These are phyloP conservation scores for Alnus glutinosa DNA, from an alignment of 306 rosid genomes.

Conservation along the genomic window DNA sequence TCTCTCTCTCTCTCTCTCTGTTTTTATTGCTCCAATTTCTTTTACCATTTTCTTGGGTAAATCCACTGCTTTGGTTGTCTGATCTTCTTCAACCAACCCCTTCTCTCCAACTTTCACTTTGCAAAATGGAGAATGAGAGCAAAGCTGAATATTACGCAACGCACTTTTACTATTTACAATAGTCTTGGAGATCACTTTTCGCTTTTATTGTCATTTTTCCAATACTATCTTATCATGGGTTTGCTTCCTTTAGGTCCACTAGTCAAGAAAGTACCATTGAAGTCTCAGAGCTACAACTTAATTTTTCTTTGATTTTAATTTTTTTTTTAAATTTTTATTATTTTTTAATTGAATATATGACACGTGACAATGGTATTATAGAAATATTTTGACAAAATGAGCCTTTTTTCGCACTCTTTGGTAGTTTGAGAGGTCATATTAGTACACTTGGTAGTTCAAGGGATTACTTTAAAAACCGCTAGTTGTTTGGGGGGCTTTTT, in stretches of 20 bases:
- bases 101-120: slow-evolving; percentile 24
- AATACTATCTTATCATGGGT: not conserved
- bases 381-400: no score
- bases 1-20: not conserved
- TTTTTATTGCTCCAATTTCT: not conserved
- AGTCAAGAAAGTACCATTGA: slow-evolving; percentile 77
- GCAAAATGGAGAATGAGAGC: slow-evolving; percentile 19
- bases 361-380: no score
- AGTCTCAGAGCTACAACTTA: slow-evolving; percentile 54
- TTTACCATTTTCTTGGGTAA: not conserved
- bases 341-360: no score
- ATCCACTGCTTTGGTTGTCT: not conserved
- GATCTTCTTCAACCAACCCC: not conserved
- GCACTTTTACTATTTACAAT: slow-evolving; percentile 16
- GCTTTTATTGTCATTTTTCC: not conserved
- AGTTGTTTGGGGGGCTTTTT: no score
- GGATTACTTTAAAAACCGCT: no score
- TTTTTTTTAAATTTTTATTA: no score
- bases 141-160: slow-evolving; percentile 18
- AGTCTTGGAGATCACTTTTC: slow-evolving; percentile 6
- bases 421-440: no score
- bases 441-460: no score
- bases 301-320: no score
- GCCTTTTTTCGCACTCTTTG: no score
- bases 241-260: slow-evolving; percentile 46